phyloP scores from a whole-genome alignment of 495 filamentous ascomycete species.

The Aspergillus affinis region DNA sequence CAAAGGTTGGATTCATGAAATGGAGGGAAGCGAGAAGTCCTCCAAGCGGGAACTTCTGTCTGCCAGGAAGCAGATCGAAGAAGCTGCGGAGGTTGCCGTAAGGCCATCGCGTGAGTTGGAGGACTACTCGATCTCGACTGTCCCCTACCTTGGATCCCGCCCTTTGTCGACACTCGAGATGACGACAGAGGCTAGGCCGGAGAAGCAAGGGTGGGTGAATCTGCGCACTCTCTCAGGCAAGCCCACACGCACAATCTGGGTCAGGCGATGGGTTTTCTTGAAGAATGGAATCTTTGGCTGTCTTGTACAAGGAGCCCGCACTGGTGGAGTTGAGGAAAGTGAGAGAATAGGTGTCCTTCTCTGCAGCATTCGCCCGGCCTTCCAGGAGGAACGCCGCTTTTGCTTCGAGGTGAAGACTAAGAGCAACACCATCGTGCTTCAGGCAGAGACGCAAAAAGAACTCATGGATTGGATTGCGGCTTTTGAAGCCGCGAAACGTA shows the following conservation, averaged over 20 bases:
- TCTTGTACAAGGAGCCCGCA: conserved; percentile 80
- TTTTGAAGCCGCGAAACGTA: conserved; percentile 91
- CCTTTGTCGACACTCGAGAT: conserved; percentile 58
- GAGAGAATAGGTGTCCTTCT: conserved; percentile 94
- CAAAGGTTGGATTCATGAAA: conserved; percentile 86
- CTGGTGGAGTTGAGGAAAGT: conserved; percentile 87
- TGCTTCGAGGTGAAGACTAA: conserved; percentile 99
- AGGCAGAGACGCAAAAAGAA: conserved; percentile 89
- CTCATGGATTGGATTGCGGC: conserved; percentile 88
- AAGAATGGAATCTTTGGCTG: conserved; percentile 96
- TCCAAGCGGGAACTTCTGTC: conserved; percentile 77
- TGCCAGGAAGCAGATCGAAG: conserved; percentile 81
- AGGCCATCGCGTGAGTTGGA: conserved; percentile 89
- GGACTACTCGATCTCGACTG: conserved; percentile 83
- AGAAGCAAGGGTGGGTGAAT: conserved; percentile 96
- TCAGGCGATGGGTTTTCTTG: conserved; percentile 90
- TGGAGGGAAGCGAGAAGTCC: conserved; percentile 77
- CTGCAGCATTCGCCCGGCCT: conserved; percentile 85
- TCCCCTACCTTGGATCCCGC: conserved; percentile 76
- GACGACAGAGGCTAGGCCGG: conserved; percentile 44
- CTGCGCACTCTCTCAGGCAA: conserved; percentile 81
- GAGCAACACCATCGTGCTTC: conserved; percentile 81
- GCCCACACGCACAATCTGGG: conserved; percentile 82
- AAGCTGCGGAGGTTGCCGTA: conserved; percentile 63
- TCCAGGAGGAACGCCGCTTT: conserved; percentile 90